Evolutionary conservation across 148 eudicot genomes (phyloP).

Genomic region (Fagopyrum homotropicum): DNA sequence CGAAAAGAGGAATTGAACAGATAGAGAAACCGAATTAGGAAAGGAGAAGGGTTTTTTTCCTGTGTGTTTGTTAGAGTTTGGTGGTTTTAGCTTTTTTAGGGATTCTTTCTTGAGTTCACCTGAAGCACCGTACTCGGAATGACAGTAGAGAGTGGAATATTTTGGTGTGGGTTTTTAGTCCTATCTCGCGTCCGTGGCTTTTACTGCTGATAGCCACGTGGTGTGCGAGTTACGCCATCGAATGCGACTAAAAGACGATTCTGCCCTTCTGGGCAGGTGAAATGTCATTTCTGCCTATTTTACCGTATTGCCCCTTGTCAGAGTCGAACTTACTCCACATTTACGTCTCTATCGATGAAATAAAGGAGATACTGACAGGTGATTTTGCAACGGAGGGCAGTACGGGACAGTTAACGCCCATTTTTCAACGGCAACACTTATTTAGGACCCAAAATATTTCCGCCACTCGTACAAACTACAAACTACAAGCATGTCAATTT

Average conservation of each 20-base stretch:
- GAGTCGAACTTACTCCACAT: neutral
- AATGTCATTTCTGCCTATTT: neutral
- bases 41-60: neutral
- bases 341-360: neutral
- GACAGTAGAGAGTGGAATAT: neutral
- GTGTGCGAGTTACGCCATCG: conserved; percentile 7
- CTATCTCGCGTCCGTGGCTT: conserved; percentile 11
- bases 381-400: neutral
- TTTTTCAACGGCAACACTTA: no score
- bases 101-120: neutral
- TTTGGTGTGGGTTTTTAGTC: neutral
- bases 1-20: neutral
- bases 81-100: neutral
- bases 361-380: conserved; percentile 1
- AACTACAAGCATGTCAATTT: no score
- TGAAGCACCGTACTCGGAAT: conserved; percentile 4
- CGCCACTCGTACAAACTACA: no score
- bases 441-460: no score
- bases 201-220: conserved; percentile 1
- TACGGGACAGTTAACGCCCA: neutral
- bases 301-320: neutral
- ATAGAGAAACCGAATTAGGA: neutral
- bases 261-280: conserved; percentile 4
- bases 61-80: neutral
- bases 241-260: neutral